Base-by-base conservation (phyloP, 2,329 filamentous ascomycete genomes). In the Monilinia fructicola region DNA sequence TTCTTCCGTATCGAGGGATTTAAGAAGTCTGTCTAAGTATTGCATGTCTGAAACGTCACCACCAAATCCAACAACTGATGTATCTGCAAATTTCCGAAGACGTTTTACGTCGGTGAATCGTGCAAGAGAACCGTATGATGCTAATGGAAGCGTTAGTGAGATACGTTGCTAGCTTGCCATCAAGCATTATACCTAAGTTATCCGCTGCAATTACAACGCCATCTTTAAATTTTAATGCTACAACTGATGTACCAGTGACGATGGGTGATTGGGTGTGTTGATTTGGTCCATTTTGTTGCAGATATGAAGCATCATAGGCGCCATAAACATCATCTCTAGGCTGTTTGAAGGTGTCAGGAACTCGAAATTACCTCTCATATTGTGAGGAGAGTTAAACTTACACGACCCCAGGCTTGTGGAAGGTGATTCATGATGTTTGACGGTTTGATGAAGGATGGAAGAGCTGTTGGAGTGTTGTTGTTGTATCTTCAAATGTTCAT, bases 11-110 rank as follows among this genome's bases (percentile, higher is more conserved):
- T 91, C 88, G 74, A 98, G 90, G 70, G 91, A 90, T 76, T 86
- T 89, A 73, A 99, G 89, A 76, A 97, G 87, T 74, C 95, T 89
- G 85, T 97, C 91, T 73, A 99, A 88, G 83, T 96, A 96, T 83
- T 99, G 95, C 95, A 99, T 98, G 83, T 99, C 95, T 71, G 92
- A 96, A 74, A 99, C 90, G 82, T 99, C 95, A 78, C 95, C 95
- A 78, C 93, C 92, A 81, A 98, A 96, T 75, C 95, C 95, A 76
- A 99, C 85, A 68, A 98, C 86, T 40, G 92, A 89, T 71, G 89
- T 87, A 72, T 88, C 84, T 80, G 93, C 92, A 80, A 98, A 98
- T 74, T 88, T 85, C 74, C 92, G 92, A 73, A 99, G 89, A 77
- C 95, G 93, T 82, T 97, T 96, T 78, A 98, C 92, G 79, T 97